These are phyloP conservation scores for Uronychia setigera DNA, from an alignment of 73 alveolate genomes.

Conservation along the genomic window DNA sequence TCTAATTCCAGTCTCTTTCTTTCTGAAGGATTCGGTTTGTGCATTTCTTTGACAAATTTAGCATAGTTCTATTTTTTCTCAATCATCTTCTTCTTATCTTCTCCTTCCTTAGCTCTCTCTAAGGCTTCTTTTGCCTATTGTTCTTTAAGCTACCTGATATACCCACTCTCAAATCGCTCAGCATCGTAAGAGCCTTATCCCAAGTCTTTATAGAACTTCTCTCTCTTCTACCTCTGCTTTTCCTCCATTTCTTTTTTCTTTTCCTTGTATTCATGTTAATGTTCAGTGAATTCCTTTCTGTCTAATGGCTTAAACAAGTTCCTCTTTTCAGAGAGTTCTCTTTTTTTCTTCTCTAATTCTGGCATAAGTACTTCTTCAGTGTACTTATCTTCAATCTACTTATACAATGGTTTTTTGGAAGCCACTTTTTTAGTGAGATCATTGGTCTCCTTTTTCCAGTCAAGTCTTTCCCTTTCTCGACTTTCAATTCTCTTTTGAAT, in stretches of 20 bases:
- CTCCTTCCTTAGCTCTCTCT: constrained; percentile 15
- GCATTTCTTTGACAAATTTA: constrained; percentile 50
- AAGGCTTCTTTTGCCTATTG: constrained; percentile 18
- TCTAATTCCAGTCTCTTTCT: constrained; percentile 35
- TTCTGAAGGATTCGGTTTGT: constrained; percentile 14
- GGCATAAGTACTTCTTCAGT: constrained; percentile 29
- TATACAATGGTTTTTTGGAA: constrained; percentile 25
- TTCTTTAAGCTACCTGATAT: constrained; percentile 1
- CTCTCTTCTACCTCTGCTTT: constrained; percentile 13
- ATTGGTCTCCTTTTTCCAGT: constrained; percentile 36
- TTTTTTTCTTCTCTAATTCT: constrained; percentile 43
- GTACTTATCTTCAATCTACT: constrained; percentile 26
- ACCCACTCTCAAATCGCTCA: background rate
- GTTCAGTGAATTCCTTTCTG: background rate
- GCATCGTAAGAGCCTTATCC: constrained; percentile 19
- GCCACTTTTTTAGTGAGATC: constrained; percentile 24
- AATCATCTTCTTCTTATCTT: constrained; percentile 20
- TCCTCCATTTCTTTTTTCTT: constrained; percentile 12
- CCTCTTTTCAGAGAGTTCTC: constrained; percentile 20
- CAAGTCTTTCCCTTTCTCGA: constrained; percentile 12
- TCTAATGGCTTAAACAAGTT: background rate
- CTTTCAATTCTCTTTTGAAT: constrained; percentile 20
- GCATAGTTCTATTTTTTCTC: constrained; percentile 43
- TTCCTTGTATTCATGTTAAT: constrained; percentile 5
- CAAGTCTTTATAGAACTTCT: constrained; percentile 21